These are phyloP conservation scores for Falciphora oryzae DNA, from an alignment of 2,329 filamentous ascomycete species.

Conservation along the genomic window DNA sequence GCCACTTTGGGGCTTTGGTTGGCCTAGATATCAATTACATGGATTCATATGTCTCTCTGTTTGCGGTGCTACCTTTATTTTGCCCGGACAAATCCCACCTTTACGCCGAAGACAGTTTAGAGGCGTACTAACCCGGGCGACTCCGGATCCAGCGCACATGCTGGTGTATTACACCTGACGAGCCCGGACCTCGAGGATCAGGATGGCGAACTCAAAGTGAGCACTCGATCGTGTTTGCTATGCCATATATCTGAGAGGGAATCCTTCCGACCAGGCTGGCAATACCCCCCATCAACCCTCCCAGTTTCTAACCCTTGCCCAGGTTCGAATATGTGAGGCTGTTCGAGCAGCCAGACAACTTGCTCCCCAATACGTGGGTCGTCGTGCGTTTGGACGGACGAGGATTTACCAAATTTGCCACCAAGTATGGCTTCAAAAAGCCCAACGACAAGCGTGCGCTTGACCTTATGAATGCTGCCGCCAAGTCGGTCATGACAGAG, in stretches of 20 bases:
- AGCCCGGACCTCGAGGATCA: not conserved
- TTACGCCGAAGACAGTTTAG: not conserved
- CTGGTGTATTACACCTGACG: not conserved
- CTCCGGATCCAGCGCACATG: not conserved
- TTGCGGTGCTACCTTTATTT: not conserved
- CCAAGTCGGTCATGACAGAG: slow-evolving; percentile 76
- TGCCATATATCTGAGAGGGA: too few species aligned
- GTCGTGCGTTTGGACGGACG: slow-evolving; percentile 90
- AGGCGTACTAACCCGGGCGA: not conserved
- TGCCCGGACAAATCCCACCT: not conserved
- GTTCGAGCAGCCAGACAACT: slow-evolving; percentile 75
- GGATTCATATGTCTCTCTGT: too few species aligned
- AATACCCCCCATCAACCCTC: not conserved
- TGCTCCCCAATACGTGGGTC: slow-evolving; percentile 92
- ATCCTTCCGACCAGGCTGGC: not conserved
- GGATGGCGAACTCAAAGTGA: slow-evolving; percentile 24
- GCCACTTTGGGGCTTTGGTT: not conserved
- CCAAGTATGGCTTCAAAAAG: slow-evolving; percentile 80
- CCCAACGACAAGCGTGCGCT: slow-evolving; percentile 86
- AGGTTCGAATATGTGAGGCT: slow-evolving; percentile 91
- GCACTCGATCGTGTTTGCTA: not conserved
- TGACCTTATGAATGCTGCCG: slow-evolving; percentile 90
- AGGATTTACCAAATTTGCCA: slow-evolving; percentile 72
- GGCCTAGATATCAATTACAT: too few species aligned
- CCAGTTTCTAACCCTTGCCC: not conserved